Base-by-base conservation (phyloP, 495 filamentous ascomycete genomes). In the Talaromyces borbonicus region DNA sequence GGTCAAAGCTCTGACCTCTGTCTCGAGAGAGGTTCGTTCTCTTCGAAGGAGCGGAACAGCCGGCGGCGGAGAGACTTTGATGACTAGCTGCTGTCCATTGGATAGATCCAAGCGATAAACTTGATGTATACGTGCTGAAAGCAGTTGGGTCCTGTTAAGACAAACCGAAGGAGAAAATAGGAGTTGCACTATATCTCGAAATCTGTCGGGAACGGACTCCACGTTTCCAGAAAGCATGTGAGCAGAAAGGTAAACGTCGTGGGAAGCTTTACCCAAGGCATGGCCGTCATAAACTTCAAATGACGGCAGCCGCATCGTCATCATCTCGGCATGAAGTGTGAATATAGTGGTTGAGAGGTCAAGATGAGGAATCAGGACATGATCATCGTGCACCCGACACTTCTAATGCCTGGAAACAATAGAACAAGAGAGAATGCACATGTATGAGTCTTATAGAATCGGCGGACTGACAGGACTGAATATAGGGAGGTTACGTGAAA, bases 1-100 rank as follows among this genome's bases (percentile, higher is more conserved):
- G 43, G 73, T 57, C 24, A 83, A 62, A 36, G 66, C 62, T 12
- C 54, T 59, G 15, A 77, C 74, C 65, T 84, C 81, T 4, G 71
- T 74, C 32, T 74, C 73, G 7, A 84, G 66, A 29, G 68, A 55
- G 8, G 61, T 59, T 20, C 72, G 63, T 55, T 84, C 80, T 41
- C 79, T 73, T 15, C 80, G 73, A 2, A 84, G 63, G 3, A 81
- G 61, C 7, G 70, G 66, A 2, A 70, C 72, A 18, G 63, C 66
- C 27, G 65, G 58, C 15, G 58, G 61, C n/a, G 79, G 79, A 15
- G 68, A 64, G 48, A 68, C 61, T 53, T 79, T 77, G 6, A 83
- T 54, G 2, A 81, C 52, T 20, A 82, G 52, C 27, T 63, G 61
- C 24, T 59, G 60, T 15, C 71, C 72, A 46, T 81, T 78, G 0